Evolutionary conservation across 2,329 filamentous ascomycete genomes (phyloP).

Genomic region (Xylariomycetidae sp.): DNA sequence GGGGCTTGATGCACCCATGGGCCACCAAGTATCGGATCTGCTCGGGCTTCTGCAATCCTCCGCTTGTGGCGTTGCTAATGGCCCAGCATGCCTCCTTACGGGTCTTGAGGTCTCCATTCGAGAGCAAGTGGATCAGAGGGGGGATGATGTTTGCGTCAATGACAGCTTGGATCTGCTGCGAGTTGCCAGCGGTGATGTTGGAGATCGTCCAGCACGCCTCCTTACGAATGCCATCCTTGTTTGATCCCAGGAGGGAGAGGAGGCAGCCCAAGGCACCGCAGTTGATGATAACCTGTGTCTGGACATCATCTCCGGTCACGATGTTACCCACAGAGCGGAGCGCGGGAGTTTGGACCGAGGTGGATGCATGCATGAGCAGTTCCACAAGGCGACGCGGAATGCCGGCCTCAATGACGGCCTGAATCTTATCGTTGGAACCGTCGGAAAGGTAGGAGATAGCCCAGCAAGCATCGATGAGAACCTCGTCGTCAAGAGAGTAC

Average conservation of each 20-base stretch:
- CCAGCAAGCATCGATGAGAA: conserved; percentile 98
- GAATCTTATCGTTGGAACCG: conserved; percentile 98
- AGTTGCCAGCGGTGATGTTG: conserved; percentile 98
- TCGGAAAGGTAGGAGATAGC: conserved; percentile 98
- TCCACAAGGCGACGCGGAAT: conserved; percentile 95
- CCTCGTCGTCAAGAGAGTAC: conserved; percentile 96
- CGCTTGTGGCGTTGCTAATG: conserved; percentile 96
- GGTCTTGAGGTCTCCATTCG: conserved; percentile 97
- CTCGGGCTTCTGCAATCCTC: conserved; percentile 95
- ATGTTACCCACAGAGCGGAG: conserved; percentile 98
- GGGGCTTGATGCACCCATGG: conserved; percentile 93
- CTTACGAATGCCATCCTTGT: conserved; percentile 98
- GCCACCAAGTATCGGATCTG: conserved; percentile 94
- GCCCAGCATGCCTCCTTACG: conserved; percentile 99
- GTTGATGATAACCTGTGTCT: conserved; percentile 99
- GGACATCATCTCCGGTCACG: conserved; percentile 95
- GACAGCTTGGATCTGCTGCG: conserved; percentile 92
- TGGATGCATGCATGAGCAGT: conserved; percentile 95
- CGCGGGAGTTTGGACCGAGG: conserved; percentile 94
- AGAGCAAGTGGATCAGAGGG: conserved; percentile 89
- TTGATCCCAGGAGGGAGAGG: conserved; percentile 89
- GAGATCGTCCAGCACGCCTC: conserved; percentile 99
- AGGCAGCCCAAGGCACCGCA: conserved; percentile 88
- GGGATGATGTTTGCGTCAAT: conserved; percentile 96
- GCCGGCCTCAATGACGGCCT: conserved; percentile 96